Conservation (phyloP, 768 basidiomycete genomes). For the Panaeolus papilionaceus region DNA sequence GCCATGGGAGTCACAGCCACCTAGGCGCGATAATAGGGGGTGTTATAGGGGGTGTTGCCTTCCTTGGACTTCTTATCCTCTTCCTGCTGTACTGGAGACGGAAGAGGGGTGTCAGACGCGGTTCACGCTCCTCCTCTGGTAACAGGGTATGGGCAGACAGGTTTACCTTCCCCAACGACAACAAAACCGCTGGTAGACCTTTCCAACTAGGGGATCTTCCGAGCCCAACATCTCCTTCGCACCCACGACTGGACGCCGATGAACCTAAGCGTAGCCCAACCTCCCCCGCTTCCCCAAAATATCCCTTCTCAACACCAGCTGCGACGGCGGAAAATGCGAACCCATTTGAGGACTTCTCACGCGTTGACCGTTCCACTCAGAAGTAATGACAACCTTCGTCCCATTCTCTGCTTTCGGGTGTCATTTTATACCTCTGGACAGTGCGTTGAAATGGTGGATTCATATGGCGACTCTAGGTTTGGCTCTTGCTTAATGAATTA, state of each 20-base stretch:
- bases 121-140: neutral
- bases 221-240: neutral
- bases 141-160: neutral
- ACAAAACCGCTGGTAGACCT: neutral
- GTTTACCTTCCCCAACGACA: neutral
- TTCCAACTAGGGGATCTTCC: neutral
- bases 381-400: neutral
- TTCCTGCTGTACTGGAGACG: neutral
- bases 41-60: neutral
- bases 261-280: neutral
- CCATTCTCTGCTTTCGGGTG: neutral
- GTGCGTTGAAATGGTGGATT: too few species aligned
- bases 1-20: neutral
- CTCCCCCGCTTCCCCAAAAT: neutral
- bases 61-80: neutral
- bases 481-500: neutral
- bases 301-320: neutral
- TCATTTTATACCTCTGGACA: neutral
- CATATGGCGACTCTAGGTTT: too few species aligned
- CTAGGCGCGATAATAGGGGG: conserved; percentile 1
- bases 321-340: neutral
- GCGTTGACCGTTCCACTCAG: neutral
- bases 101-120: neutral
- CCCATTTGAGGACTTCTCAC: conserved; percentile 5
- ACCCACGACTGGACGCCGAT: neutral